Conservation (phyloP, 768 basidiomycete species). For the Thelephora ganbajun region DNA sequence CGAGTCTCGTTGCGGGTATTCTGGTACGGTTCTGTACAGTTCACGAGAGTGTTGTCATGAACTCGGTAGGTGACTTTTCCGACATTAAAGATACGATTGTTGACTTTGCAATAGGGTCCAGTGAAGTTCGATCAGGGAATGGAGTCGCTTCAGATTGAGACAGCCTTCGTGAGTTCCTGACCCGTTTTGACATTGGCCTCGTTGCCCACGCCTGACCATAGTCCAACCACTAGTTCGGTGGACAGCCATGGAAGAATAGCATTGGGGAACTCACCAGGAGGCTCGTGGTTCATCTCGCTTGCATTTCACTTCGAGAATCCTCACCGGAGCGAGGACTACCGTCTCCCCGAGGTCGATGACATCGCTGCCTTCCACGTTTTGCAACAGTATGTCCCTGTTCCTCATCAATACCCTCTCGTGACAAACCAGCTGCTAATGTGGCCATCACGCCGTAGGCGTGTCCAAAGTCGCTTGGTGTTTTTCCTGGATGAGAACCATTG, state of each 20-base stretch:
- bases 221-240: too few species aligned
- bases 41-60: constrained; percentile 88
- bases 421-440: too few species aligned
- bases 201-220: too few species aligned
- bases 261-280: constrained; percentile 89
- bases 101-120: constrained; percentile 52
- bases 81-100: neutral
- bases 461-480: too few species aligned
- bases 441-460: too few species aligned
- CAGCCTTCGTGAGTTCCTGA: constrained; percentile 99
- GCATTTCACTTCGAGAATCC: neutral
- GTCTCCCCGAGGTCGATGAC: too few species aligned
- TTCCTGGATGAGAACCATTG: too few species aligned
- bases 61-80: constrained; percentile 35
- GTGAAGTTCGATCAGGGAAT: constrained; percentile 99
- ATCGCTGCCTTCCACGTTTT: too few species aligned
- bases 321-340: constrained; percentile 84
- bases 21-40: constrained; percentile 26
- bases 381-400: constrained; percentile 1
- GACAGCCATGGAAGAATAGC: too few species aligned
- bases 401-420: too few species aligned
- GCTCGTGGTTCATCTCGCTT: constrained; percentile 1
- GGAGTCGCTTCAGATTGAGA: constrained; percentile 96
- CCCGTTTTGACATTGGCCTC: too few species aligned
- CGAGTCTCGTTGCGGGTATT: constrained; percentile 12